Conservation (phyloP, 371 early-diverging fungal species). For the Dinochytrium kinnereticum region DNA sequence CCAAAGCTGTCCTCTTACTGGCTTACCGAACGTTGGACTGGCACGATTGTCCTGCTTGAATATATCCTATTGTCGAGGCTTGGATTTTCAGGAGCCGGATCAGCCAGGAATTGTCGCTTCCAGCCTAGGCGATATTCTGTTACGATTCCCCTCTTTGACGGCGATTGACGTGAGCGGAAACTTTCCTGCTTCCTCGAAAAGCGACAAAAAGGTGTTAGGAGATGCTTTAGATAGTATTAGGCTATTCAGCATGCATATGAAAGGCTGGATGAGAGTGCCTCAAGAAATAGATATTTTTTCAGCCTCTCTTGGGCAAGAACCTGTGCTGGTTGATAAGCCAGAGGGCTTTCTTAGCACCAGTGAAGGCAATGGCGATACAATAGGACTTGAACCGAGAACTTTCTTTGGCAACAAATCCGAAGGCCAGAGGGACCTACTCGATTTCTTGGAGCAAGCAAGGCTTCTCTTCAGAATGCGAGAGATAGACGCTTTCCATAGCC, state of each 20-base stretch:
- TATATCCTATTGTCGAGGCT: slow-evolving; percentile 7
- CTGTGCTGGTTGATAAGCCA: too few relatives aligned
- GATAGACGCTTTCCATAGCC: too few relatives aligned
- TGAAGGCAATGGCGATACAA: too few relatives aligned
- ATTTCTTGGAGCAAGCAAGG: too few relatives aligned
- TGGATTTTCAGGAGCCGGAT: not conserved
- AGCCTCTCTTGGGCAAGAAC: not conserved
- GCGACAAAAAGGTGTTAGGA: too few relatives aligned
- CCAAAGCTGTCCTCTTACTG: slow-evolving; percentile 2
- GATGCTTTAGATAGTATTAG: not conserved
- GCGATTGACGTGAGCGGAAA: not conserved
- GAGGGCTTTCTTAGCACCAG: too few relatives aligned
- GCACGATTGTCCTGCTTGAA: slow-evolving; percentile 16
- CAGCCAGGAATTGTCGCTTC: not conserved
- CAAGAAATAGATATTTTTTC: not conserved
- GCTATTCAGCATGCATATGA: not conserved
- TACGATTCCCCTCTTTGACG: not conserved
- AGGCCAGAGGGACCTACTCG: too few relatives aligned
- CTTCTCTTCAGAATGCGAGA: too few relatives aligned
- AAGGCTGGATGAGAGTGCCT: not conserved
- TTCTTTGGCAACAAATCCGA: too few relatives aligned
- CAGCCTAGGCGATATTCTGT: not conserved
- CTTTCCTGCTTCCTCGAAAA: too few relatives aligned
- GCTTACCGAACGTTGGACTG: slow-evolving; percentile 14
- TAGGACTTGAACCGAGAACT: too few relatives aligned